Percentiles rank a stretch among this genome's conserved stretches.
phyloP scores from a whole-genome alignment of 352 stramenopile species.

The Globisporangium perplexum region DNA sequence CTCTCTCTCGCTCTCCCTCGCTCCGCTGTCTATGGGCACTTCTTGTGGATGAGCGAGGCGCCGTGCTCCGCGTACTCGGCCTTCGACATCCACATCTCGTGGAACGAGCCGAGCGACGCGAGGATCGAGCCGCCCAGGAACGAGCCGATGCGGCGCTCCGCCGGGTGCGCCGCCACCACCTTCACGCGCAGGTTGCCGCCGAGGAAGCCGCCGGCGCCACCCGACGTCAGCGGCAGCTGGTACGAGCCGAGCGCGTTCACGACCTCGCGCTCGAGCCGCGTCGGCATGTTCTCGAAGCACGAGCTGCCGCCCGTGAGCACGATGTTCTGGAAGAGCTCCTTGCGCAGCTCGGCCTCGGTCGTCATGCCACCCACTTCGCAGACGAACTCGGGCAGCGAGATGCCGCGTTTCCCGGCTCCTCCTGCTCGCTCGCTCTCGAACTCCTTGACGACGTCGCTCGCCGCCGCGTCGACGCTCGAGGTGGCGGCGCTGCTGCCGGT shows the following conservation, averaged over 20 bases:
- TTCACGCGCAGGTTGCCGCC: constrained; percentile 38
- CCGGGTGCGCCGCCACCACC: constrained; percentile 44
- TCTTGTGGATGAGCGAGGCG: constrained; percentile 95
- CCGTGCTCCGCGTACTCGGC: constrained; percentile 98
- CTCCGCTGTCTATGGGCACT: constrained; percentile 59
- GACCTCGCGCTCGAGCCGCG: constrained; percentile 67
- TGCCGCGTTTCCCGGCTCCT: constrained; percentile 20
- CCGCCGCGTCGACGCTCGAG: neutral
- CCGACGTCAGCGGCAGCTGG: constrained; percentile 23
- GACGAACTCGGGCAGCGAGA: constrained; percentile 59
- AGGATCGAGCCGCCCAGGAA: constrained; percentile 96
- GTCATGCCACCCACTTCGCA: constrained; percentile 56
- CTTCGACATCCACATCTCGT: constrained; percentile 99
- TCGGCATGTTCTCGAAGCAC: constrained; percentile 79
- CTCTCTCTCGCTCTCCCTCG: neutral
- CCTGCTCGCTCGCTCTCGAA: neutral
- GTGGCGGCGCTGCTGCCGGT: constrained; percentile 10
- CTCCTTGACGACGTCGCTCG: constrained; percentile 5
- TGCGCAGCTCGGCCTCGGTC: constrained; percentile 67
- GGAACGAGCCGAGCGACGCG: constrained; percentile 95
- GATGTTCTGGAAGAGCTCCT: constrained; percentile 82
- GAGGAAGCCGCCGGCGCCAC: constrained; percentile 8
- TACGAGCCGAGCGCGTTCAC: constrained; percentile 40
- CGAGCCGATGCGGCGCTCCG: constrained; percentile 62
- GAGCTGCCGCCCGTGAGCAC: constrained; percentile 70